A percentile compares a stretch with the other conserved stretches of the same genome.
Conservation (phyloP, 2,329 filamentous ascomycete genomes). For the Cladophialophora psammophila region DNA sequence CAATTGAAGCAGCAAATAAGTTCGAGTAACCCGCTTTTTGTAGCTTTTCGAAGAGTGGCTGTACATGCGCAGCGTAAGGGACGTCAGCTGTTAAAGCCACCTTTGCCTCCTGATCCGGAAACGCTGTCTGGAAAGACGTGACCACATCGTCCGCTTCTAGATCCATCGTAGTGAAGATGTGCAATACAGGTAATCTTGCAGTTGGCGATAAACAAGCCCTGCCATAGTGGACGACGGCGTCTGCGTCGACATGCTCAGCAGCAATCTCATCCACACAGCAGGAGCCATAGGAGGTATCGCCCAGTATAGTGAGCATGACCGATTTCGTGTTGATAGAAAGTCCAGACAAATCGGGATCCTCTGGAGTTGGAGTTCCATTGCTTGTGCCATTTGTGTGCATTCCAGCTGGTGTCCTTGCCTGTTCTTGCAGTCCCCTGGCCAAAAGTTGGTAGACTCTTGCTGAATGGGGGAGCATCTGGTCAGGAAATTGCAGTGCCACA, state of each 20-base stretch:
- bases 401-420: constrained; percentile 2
- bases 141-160: constrained; percentile 69
- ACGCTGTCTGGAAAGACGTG: constrained; percentile 71
- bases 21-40: constrained; percentile 70
- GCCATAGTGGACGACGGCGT: constrained; percentile 94
- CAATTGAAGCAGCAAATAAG: constrained; percentile 72
- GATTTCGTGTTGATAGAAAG: constrained; percentile 38
- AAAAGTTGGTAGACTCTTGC: constrained; percentile 77
- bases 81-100: constrained; percentile 88
- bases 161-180: constrained; percentile 81
- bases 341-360: constrained; percentile 5
- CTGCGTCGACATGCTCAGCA: constrained; percentile 88
- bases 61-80: constrained; percentile 80
- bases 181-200: constrained; percentile 82
- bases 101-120: constrained; percentile 67
- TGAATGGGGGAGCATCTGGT: constrained; percentile 87
- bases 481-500: constrained; percentile 93
- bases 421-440: constrained; percentile 56
- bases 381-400: constrained; percentile 1
- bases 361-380: neutral
- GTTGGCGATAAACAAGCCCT: constrained; percentile 91
- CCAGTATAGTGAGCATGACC: constrained; percentile 77
- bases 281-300: constrained; percentile 94
- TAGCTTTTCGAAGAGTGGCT: constrained; percentile 63
- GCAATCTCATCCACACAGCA: constrained; percentile 98